Conservation (phyloP, 345 rosid species). For the Gossypium turneri region DNA sequence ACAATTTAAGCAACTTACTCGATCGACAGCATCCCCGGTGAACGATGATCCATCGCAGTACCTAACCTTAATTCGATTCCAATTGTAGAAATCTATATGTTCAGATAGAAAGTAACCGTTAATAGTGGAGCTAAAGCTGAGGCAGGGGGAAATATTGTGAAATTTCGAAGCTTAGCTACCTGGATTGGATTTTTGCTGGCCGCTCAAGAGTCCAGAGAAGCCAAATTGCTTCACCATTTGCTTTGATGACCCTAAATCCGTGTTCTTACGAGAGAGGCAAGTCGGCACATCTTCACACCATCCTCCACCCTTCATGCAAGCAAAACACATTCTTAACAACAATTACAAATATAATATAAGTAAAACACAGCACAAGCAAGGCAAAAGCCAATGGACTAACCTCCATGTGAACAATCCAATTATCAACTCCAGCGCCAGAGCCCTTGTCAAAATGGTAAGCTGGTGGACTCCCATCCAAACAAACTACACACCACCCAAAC, state of each 20-base stretch:
- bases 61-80: constrained; percentile 87
- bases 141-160: neutral
- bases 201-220: constrained; percentile 81
- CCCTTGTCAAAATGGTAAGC: constrained; percentile 79
- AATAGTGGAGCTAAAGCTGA: neutral
- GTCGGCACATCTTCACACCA: constrained; percentile 70
- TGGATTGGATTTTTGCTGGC: constrained; percentile 57
- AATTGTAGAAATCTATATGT: constrained; percentile 63
- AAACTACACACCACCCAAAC: constrained; percentile 46
- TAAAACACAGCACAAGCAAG: neutral
- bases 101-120: neutral
- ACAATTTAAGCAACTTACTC: constrained; percentile 36
- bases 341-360: neutral
- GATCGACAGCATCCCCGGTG: constrained; percentile 79
- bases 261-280: constrained; percentile 52
- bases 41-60: constrained; percentile 93
- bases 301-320: constrained; percentile 71
- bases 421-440: constrained; percentile 65
- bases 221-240: constrained; percentile 53
- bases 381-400: constrained; percentile 27
- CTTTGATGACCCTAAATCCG: constrained; percentile 74
- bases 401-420: constrained; percentile 80
- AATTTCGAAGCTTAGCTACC: constrained; percentile 34
- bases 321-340: neutral
- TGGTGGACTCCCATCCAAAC: constrained; percentile 91